Conservation (phyloP, 345 rosid species). For the Populus alba region DNA sequence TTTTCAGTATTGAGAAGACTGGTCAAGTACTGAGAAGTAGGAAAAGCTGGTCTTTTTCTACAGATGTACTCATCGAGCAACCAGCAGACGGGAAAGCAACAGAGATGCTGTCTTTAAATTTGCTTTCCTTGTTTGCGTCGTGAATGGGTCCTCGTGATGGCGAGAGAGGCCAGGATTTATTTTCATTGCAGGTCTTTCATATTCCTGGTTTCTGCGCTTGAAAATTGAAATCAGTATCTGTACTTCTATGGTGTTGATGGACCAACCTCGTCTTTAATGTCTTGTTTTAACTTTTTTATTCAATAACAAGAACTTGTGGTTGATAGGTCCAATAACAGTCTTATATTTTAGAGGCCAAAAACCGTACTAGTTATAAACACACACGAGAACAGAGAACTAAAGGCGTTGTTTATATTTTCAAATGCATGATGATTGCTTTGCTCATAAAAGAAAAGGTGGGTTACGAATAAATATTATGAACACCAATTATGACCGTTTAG, state of each 20-base stretch:
- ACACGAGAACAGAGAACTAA: no score
- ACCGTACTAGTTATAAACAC: no score
- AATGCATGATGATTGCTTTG: no score
- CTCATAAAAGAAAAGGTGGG: no score
- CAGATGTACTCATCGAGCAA: neutral
- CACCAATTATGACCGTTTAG: no score
- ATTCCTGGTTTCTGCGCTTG: neutral
- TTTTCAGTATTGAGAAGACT: neutral
- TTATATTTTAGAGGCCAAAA: no score
- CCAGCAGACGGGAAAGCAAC: neutral
- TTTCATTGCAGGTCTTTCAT: neutral
- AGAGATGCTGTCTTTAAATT: neutral
- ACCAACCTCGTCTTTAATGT: neutral
- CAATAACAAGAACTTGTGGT: no score
- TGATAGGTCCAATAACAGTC: no score
- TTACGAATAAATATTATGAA: no score
- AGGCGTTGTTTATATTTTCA: no score
- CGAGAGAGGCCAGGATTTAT: neutral
- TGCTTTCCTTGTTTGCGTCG: neutral
- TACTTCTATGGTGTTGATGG: neutral
- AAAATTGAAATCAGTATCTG: neutral
- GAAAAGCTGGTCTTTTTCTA: neutral
- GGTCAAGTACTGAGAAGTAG: neutral
- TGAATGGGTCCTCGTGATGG: neutral
- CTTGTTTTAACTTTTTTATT: no score